Evolutionary conservation across 768 basidiomycete species (phyloP).

Genomic region (Paxillus ammoniavirescens): DNA sequence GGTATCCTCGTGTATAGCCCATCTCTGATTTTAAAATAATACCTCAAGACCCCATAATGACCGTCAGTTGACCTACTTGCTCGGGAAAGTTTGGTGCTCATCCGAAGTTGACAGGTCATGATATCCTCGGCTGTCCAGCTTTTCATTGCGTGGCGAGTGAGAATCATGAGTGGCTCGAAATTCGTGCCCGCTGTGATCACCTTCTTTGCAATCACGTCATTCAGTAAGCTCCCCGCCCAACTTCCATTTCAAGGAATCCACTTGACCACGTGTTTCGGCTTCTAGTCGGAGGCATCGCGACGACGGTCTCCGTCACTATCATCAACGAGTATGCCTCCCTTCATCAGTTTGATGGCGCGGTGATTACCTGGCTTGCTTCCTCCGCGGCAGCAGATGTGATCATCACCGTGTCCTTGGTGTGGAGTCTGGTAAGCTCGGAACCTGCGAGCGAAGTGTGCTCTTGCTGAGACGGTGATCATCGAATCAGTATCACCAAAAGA

Average conservation of each 20-base stretch:
- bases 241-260: neutral
- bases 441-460: neutral
- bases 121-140: conserved; percentile 38
- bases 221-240: conserved; percentile 3
- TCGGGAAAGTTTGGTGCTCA: too few species aligned
- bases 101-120: too few species aligned
- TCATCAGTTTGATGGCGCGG: conserved; percentile 30
- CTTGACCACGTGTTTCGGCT: neutral
- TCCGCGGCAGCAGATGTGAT: conserved; percentile 40
- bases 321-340: conserved; percentile 34
- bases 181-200: conserved; percentile 26
- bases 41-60: conserved; percentile 42
- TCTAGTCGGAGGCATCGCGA: conserved; percentile 35
- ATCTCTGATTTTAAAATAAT: neutral
- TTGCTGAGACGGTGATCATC: neutral
- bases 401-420: conserved; percentile 44
- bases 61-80: conserved; percentile 26
- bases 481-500: conserved; percentile 38
- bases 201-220: conserved; percentile 4
- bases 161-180: conserved; percentile 31
- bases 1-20: too few species aligned
- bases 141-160: conserved; percentile 47
- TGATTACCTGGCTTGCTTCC: conserved; percentile 42
- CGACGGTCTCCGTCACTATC: conserved; percentile 30
- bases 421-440: conserved; percentile 35